Base-by-base conservation (phyloP, 441 rosid species). In the Gossypium trilobum region DNA sequence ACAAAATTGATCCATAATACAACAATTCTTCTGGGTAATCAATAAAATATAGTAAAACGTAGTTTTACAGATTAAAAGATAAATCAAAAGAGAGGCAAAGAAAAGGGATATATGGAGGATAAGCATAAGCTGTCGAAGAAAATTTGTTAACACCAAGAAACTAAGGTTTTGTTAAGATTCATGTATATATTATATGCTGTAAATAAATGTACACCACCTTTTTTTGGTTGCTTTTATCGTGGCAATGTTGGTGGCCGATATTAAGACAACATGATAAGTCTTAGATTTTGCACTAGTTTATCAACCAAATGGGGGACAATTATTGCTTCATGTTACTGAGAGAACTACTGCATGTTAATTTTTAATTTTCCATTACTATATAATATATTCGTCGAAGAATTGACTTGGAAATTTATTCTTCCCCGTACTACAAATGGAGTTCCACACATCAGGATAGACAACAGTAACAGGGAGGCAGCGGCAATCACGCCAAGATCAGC, bases 231-330 rank as follows among this genome's bases (percentile, higher is more conserved):
- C 60, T 74, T 74, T 64, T 74, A 29, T 70, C 13, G 29, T 31
- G 76, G 66, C 72, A 33, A 29, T 55, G 61, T 51, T 71, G 70
- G 63, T 76, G 84, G 73, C 73, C 68, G 57, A 13, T 20, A 71
- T 0, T 48, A 5, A 63, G 71, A 78, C 78, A 74, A 0, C 75
- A 72, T 71, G 46, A 62, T 74, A 9, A 63, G 31, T 42, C 65
- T 66, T 22, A 68, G 68, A 69, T 74, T 36, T 76, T 55, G 63
- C 73, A 22, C 59, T 23, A 68, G 59, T 42, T 31, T 22, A 10
- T 25, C 46, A 27, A 36, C 68, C 69, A 22, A 61, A 68, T 68
- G 25, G 44, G 44, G 68, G 8, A 72, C 62, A 50, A 78, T 73
- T 64, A 60, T 78, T 51, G 57, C 17, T 46, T 9, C 72, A 19